phyloP scores from a whole-genome alignment of 257 asterid species.

The Catharanthus roseus region DNA sequence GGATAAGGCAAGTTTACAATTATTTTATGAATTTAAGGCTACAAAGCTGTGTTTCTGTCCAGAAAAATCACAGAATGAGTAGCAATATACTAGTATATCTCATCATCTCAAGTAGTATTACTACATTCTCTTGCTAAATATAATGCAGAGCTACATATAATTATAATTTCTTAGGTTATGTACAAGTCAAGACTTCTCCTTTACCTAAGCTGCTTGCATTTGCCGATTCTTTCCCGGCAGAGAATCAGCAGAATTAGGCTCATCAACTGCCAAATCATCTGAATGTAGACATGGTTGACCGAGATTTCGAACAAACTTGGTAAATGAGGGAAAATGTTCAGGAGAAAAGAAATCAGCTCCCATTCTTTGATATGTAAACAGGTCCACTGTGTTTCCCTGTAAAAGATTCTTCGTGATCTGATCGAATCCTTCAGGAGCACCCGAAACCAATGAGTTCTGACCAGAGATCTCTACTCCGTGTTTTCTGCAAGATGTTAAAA shows the following conservation, averaged over 20 bases:
- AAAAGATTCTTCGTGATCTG: slow-evolving; percentile 43
- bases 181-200: slow-evolving; percentile 12
- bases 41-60: not conserved
- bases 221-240: slow-evolving; percentile 29
- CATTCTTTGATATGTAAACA: slow-evolving; percentile 80
- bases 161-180: slow-evolving; percentile 9
- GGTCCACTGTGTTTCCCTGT: slow-evolving; percentile 34
- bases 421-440: slow-evolving; percentile 37
- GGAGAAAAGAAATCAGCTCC: slow-evolving; percentile 93
- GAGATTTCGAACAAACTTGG: slow-evolving; percentile 44
- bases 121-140: slow-evolving; percentile 8
- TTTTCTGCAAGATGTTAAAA: slow-evolving; percentile 42
- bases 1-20: no score
- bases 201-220: slow-evolving; percentile 51
- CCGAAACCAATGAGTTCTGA: slow-evolving; percentile 40
- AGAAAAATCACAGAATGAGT: not conserved
- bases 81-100: not conserved
- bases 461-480: slow-evolving; percentile 42
- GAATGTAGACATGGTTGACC: slow-evolving; percentile 26
- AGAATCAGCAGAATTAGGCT: slow-evolving; percentile 19
- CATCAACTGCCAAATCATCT: slow-evolving; percentile 43
- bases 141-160: not conserved
- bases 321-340: slow-evolving; percentile 53
- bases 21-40: not conserved
- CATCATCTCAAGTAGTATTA: not conserved